These are phyloP conservation scores for Hibiscus tridactylites DNA, from an alignment of 345 rosid species.

Conservation along the genomic window DNA sequence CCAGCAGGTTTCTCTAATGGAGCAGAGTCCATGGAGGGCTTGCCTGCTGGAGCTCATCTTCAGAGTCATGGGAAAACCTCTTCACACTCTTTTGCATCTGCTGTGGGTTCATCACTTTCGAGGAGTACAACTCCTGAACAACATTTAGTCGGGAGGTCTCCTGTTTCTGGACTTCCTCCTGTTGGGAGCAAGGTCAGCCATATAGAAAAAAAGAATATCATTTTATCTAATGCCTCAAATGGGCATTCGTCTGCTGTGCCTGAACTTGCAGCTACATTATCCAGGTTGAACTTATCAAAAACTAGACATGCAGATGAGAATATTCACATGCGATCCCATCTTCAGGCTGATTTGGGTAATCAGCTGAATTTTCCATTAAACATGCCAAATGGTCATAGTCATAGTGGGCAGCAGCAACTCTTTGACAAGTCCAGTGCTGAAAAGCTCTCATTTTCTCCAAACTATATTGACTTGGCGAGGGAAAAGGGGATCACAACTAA, in stretches of 20 bases:
- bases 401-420: constrained; percentile 41
- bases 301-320: constrained; percentile 36
- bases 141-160: constrained; percentile 44
- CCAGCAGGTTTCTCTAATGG: constrained; percentile 19
- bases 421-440: constrained; percentile 33
- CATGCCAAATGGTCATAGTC: constrained; percentile 45
- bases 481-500: constrained; percentile 34
- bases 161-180: constrained; percentile 54
- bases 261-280: constrained; percentile 47
- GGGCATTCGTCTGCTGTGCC: constrained; percentile 31
- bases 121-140: constrained; percentile 70
- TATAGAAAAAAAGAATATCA: constrained; percentile 39
- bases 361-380: constrained; percentile 37
- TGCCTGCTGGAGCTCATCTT: constrained; percentile 2
- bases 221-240: constrained; percentile 37
- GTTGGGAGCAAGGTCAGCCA: constrained; percentile 51
- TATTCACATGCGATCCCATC: constrained; percentile 31
- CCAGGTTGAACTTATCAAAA: constrained; percentile 46
- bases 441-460: constrained; percentile 37
- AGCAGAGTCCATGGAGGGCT: not conserved
- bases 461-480: constrained; percentile 35
- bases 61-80: constrained; percentile 20
- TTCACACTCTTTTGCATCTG: constrained; percentile 40
- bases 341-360: constrained; percentile 31
- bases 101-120: constrained; percentile 50